phyloP scores from a whole-genome alignment of 805 yeast species.

The Lipomyces kockii region DNA sequence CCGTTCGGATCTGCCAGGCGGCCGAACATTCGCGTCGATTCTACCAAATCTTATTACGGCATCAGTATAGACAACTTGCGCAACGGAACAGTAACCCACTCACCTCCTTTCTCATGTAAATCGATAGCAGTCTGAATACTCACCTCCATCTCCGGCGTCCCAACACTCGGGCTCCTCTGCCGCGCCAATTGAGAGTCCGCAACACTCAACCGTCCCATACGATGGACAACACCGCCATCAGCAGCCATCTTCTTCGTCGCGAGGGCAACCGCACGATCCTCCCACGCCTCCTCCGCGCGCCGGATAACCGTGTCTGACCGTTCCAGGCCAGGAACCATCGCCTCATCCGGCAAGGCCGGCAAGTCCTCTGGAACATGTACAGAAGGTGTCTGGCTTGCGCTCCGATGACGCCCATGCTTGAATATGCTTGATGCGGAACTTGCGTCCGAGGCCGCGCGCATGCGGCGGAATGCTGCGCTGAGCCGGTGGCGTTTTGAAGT shows the following conservation, averaged over 20 bases:
- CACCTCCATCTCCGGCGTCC: slow-evolving; percentile 24
- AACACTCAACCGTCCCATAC: background rate
- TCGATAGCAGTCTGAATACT: slow-evolving; percentile 42
- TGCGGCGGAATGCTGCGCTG: background rate
- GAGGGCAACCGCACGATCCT: slow-evolving; percentile 17
- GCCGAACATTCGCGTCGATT: slow-evolving; percentile 33
- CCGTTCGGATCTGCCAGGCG: slow-evolving; percentile 40
- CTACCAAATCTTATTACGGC: slow-evolving; percentile 15
- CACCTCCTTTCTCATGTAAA: slow-evolving; percentile 39
- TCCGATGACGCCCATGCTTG: background rate
- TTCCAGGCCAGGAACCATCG: background rate
- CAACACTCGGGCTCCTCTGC: slow-evolving; percentile 8
- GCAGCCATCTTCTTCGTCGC: slow-evolving; percentile 16
- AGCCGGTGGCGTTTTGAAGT: background rate
- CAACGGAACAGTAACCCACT: background rate
- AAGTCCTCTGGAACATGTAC: slow-evolving; percentile 17
- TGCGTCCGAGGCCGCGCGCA: background rate
- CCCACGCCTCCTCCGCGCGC: slow-evolving; percentile 14
- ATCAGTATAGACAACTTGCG: slow-evolving; percentile 15
- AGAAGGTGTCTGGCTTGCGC: background rate
- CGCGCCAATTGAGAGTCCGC: background rate
- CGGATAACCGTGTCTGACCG: background rate
- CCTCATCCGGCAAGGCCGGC: slow-evolving; percentile 6
- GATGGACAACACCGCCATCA: background rate
- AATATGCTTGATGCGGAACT: background rate